Base-by-base conservation (phyloP, 108 stramenopile species). In the Fistulifera pelliculosa region DNA sequence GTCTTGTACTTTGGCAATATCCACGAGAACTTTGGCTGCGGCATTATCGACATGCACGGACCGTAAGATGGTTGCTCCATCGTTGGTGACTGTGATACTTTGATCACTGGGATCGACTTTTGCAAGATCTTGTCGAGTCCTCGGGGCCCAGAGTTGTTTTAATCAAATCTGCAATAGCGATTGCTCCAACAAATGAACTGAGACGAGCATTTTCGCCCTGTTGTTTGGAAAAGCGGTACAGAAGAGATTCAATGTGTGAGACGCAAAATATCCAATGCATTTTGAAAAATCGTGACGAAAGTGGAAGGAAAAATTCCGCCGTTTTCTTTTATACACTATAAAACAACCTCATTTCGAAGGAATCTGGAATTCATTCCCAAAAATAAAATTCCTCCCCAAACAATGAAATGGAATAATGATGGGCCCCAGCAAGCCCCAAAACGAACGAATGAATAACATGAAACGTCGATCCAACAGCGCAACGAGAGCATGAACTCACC, bases 71-170 rank as follows among this genome's bases (percentile, higher is more conserved):
- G 98, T 99, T 15, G 98, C 98, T 1, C 96, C 90, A 65, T 92
- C 90, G 66, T 92, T 94, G 50, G 90, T 94, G 0, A 94, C 81
- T 19, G 72, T 77, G 27, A 93, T 71, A 49, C 63, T 61, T 60
- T 94, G 91, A 68, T 87, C 80, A 47, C 89, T 73, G 11, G 86
- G 81, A 35, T 73, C 63, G n/a, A 96, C 84, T 8, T 70, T 68
- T 96, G 95, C 31, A 98, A 67, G 49, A 98, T 96, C 64, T 97
- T 97, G 72, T 97, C 96, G 94, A 97, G 95, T 25, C 99, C 99
- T 66, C 98, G 98, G 23, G 99, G 99, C 99, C 99, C 4, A 99
- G 76, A 2, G 99, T 99, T 17, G 99, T 96, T 66, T 99, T 99
- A 24, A 99, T 98, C 25, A 99, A 70, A 62, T 99, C 99, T 28